Conservation (phyloP, 306 rosid species). For the Vigna hirtella region DNA sequence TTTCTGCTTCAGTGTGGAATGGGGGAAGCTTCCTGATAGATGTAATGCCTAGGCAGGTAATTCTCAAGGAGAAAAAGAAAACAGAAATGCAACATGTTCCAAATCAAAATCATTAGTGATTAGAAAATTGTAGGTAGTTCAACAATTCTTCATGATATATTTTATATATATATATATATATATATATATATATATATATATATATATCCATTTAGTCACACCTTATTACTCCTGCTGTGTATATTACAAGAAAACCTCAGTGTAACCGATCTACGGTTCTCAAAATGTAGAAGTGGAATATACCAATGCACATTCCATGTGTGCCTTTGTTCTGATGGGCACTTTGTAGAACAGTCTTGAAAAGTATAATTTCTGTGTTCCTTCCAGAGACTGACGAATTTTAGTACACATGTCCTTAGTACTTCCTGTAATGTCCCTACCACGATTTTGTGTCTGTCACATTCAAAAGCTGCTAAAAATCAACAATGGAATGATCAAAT, state of each 20-base stretch:
- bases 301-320: neutral
- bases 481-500: neutral
- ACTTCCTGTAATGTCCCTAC: neutral
- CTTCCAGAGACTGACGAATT: neutral
- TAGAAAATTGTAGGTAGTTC: slow-evolving; percentile 22
- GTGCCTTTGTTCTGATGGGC: neutral
- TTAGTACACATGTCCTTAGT: neutral
- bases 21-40: slow-evolving; percentile 94
- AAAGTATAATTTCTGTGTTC: neutral
- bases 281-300: slow-evolving; percentile 17
- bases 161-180: neutral
- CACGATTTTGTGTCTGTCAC: neutral
- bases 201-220: neutral
- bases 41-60: slow-evolving; percentile 94
- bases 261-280: neutral
- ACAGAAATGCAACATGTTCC: slow-evolving; percentile 56
- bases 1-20: slow-evolving; percentile 88
- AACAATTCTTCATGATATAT: neutral
- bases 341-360: neutral
- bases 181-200: too few relatives aligned
- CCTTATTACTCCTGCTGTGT: neutral
- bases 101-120: slow-evolving; percentile 41
- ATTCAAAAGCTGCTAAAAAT: neutral
- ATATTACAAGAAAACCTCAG: neutral
- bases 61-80: slow-evolving; percentile 87